Base-by-base conservation (phyloP, 2,329 filamentous ascomycete species). In the Arthrinium puccinioides region DNA sequence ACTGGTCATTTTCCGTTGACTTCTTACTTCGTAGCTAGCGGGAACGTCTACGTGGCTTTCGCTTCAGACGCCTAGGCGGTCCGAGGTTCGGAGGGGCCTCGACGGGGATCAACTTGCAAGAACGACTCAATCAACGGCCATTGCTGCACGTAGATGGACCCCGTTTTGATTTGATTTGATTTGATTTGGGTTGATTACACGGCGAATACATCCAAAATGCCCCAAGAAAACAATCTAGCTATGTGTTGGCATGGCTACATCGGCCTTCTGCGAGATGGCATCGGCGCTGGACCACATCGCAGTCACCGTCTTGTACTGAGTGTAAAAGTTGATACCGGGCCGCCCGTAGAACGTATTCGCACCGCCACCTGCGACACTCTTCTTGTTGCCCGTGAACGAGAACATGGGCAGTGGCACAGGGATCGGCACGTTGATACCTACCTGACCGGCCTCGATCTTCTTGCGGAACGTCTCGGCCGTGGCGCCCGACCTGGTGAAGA, bases 281-380 rank as follows among this genome's bases (percentile, higher is more conserved):
- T 96, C 89, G 54, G 89, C 80, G 43, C 76, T 79, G 55, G 79
- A 79, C 92, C 92, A 98, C 59, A 94, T 66, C 48, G 87, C 83
- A 37, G 92, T 98, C 33, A 98, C 92, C 3, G 92, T 98, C 84
- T 98, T 97, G 57, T 85, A 76, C 67, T 97, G 92, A 4, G 92
- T 98, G 64, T 94, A 97, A 60, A 98, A 98, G 57, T 85, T 82
- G 58, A 98, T 65, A 18, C 90, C 92, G 1, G 88, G 87, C 63
- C 86, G 84, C 48, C 92, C 92, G 64, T 98, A 98, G 61, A 98
- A 97, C 13, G 88, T 94, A 66, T 78, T 94, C 25, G 86, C 84
- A 43, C 92, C 90, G 36, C 89, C 89, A 38, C 90, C 92, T 1
- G 92, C 92, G 40, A 97, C 73, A 54, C 81, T 87, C 74, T 84